Percentiles rank a stretch among this genome's conserved stretches.
phyloP scores from a whole-genome alignment of 2,329 filamentous ascomycete genomes.

The Fusarium denticulatum region DNA sequence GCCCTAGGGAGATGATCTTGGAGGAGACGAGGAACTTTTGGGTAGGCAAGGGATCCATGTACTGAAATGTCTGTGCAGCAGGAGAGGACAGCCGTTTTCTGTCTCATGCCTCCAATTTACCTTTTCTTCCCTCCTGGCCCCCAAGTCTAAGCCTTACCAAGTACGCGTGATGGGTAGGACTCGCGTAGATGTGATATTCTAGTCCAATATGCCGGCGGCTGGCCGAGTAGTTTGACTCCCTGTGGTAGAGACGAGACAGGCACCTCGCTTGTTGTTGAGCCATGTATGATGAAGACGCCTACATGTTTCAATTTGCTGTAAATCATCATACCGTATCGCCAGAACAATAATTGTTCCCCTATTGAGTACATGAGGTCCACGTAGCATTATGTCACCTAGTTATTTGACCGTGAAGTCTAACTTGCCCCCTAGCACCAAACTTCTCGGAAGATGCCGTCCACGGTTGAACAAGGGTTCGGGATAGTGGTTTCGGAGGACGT shows the following conservation, averaged over 20 bases:
- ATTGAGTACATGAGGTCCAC: conserved; percentile 4
- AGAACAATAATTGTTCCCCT: neutral
- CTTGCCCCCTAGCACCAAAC: neutral
- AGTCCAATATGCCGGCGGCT: conserved; percentile 2
- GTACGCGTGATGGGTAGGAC: neutral
- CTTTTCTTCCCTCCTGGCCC: neutral
- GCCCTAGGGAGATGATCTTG: conserved; percentile 25
- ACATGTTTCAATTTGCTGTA: neutral
- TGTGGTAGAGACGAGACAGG: neutral
- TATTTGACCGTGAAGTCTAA: conserved; percentile 17
- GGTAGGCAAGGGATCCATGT: conserved; percentile 23
- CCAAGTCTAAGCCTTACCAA: conserved; percentile 4
- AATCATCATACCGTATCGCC: neutral
- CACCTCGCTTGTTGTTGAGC: conserved; percentile 1
- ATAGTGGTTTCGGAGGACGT: conserved; percentile 4
- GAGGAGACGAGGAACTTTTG: conserved; percentile 24
- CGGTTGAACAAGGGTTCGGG: conserved; percentile 7
- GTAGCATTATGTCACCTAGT: conserved; percentile 17
- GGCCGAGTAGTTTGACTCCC: neutral
- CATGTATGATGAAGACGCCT: neutral
- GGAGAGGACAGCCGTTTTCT: conserved; percentile 12
- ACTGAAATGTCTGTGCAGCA: conserved; percentile 19
- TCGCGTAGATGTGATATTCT: neutral
- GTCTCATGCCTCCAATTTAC: conserved; percentile 8
- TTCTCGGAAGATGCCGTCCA: conserved; percentile 30